Evolutionary conservation across 495 filamentous ascomycete genomes (phyloP), one percentile per base, ranked within the genome.

Genomic region (Penicillium angulare): DNA sequence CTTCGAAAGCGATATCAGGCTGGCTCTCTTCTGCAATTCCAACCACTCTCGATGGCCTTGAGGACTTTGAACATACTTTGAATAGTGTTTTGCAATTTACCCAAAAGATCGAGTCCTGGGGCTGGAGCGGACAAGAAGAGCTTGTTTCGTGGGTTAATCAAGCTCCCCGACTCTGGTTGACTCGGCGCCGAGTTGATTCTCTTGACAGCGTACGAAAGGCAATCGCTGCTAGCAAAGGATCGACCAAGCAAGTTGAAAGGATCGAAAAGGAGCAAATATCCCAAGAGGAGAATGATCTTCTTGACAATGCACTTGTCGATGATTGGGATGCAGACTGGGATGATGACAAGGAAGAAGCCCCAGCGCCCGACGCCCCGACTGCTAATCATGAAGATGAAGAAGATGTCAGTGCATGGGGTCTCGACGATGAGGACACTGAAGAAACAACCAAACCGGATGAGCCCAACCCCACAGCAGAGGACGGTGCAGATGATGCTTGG

Each of bases 21-120:
- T 95, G 90, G 84, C 77, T 98, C 15, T 81, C 87, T 17, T 79
- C 83, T 22, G 77, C 82, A 0, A 84, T 98, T 15, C 92, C 93
- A 3, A 69, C 84, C 2, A 82, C 85, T 2, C 71, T 96, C 2
- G 72, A 76, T 20, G 85, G 84, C 12, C 79, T 97, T 57, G 69
- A 75, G 5, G 70, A 72, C 7, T 96, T 96, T 59, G 80, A 90
- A 56, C 68, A 73, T 1, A 75, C 83, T 1, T 75, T 95, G 8
- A 68, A 76, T 23, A 63, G 74, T 41, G 81, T 89, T 7, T 67
- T 76, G 29, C 61, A 76, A 7, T 89, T 97, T 55, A 85, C 83
- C 29, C 66, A 72, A 7, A 75, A 66, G 3, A 66, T 97, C 10
- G 80, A 84, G 36, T 66, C 68, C 1, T 70, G 87, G 10, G 75